phyloP scores from a whole-genome alignment of 2,329 filamentous ascomycete species.

The Cryphonectria nitschkei region DNA sequence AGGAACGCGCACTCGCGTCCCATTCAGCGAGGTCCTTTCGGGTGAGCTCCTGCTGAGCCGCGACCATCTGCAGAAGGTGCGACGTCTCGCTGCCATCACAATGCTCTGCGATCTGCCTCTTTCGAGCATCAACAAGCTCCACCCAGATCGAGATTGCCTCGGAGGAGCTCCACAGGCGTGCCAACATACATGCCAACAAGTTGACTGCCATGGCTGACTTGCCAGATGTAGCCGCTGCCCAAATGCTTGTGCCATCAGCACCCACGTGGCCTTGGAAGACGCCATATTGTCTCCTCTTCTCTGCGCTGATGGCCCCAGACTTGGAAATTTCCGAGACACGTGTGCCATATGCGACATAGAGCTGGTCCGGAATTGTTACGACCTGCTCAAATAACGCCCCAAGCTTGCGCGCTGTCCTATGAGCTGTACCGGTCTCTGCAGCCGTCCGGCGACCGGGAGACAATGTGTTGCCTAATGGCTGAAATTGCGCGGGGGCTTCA shows the following conservation, averaged over 20 bases:
- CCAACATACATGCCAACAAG: conserved; percentile 39
- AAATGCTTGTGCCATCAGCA: conserved; percentile 40
- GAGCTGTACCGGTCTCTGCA: background rate
- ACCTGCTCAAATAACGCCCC: conserved; percentile 1
- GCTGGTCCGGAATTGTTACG: background rate
- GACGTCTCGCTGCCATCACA: conserved; percentile 7
- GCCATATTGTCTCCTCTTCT: background rate
- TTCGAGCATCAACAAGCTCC: conserved; percentile 34
- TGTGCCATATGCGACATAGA: background rate
- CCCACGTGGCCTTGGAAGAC: conserved; percentile 31
- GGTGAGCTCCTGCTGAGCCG: conserved; percentile 28
- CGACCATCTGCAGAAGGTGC: background rate
- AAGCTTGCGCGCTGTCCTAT: conserved; percentile 6
- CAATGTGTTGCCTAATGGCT: background rate
- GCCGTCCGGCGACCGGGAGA: fast-evolving
- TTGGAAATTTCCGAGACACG: conserved; percentile 4
- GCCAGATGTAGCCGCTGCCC: conserved; percentile 43
- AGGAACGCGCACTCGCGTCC: conserved; percentile 44
- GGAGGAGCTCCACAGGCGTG: conserved; percentile 32
- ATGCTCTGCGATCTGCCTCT: conserved; percentile 19
- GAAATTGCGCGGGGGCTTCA: conserved; percentile 1
- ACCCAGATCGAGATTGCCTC: conserved; percentile 38
- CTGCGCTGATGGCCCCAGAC: background rate
- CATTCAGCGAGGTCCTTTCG: conserved; percentile 39
- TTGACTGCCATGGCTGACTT: conserved; percentile 36